These are phyloP conservation scores for Limnomonas spitsbergensis DNA, from an alignment of 139 green algal species.

Conservation along the genomic window DNA sequence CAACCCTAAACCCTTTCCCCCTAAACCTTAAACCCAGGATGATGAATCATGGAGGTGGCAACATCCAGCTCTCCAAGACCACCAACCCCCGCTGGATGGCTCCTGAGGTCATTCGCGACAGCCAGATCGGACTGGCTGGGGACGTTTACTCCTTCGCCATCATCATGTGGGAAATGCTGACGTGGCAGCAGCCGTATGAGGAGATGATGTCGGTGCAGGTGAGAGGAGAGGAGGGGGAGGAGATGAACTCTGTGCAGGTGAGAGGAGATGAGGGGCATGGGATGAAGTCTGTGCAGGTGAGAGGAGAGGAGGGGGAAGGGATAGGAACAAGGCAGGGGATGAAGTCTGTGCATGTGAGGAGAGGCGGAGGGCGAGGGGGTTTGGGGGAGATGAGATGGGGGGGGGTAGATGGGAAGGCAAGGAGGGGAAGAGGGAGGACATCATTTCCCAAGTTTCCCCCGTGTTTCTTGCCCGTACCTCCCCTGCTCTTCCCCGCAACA, in stretches of 20 bases:
- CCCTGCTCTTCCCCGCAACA: too few species aligned
- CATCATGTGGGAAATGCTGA: constrained; percentile 77
- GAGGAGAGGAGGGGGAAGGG: neutral
- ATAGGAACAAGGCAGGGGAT: constrained; percentile 47
- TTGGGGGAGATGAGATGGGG: neutral
- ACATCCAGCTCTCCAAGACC: constrained; percentile 33
- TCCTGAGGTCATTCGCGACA: constrained; percentile 53
- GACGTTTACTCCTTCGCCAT: constrained; percentile 59
- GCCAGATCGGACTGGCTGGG: constrained; percentile 15
- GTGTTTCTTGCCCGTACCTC: too few species aligned
- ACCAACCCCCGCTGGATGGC: constrained; percentile 65
- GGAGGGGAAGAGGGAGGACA: too few species aligned
- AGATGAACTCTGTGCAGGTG: constrained; percentile 61
- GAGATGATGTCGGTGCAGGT: constrained; percentile 63
- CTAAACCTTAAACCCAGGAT: too few species aligned
- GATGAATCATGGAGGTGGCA: constrained; percentile 8
- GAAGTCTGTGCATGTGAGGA: constrained; percentile 50
- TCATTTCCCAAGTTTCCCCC: constrained; percentile 6
- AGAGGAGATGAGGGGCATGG: neutral
- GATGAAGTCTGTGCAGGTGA: neutral
- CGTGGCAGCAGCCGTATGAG: constrained; percentile 81
- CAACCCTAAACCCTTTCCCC: too few species aligned
- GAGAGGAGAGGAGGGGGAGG: too few species aligned
- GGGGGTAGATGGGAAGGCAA: neutral
- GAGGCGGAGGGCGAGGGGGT: neutral